Percentiles rank a stretch among this genome's conserved stretches.
phyloP scores from a whole-genome alignment of 352 stramenopile genomes.

The Blastocystis hominis region DNA sequence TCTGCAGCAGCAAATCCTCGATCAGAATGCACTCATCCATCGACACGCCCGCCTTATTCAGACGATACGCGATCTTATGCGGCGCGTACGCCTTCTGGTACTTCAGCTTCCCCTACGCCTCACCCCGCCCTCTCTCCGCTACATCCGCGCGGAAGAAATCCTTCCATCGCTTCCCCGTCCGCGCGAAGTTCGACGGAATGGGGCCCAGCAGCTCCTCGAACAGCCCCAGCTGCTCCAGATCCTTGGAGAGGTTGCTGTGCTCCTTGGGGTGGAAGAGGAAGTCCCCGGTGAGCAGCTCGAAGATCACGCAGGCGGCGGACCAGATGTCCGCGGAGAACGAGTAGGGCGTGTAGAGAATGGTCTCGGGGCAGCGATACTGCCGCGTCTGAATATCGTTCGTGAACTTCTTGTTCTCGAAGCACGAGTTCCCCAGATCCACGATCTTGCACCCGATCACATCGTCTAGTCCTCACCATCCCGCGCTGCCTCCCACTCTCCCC shows the following conservation, averaged over 20 bases:
- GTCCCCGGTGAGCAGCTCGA: slow-evolving; percentile 97
- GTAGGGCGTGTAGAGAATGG: slow-evolving; percentile 88
- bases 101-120: slow-evolving; percentile 85
- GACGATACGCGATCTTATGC: slow-evolving; percentile 76
- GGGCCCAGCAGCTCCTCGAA: slow-evolving; percentile 94
- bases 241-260: slow-evolving; percentile 71
- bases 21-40: slow-evolving; percentile 75
- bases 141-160: slow-evolving; percentile 84
- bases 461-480: slow-evolving; percentile 51
- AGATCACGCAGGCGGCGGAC: slow-evolving; percentile 92
- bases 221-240: slow-evolving; percentile 93
- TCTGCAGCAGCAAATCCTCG: slow-evolving; percentile 82
- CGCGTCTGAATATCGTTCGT: slow-evolving; percentile 98
- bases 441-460: slow-evolving; percentile 73
- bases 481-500: not conserved
- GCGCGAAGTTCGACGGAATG: slow-evolving; percentile 81
- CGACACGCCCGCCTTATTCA: slow-evolving; percentile 87
- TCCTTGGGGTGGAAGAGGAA: slow-evolving; percentile 93
- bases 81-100: slow-evolving; percentile 95
- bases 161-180: slow-evolving; percentile 78
- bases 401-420: slow-evolving; percentile 96
- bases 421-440: slow-evolving; percentile 98
- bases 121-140: not conserved
- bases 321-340: slow-evolving; percentile 97
- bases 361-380: slow-evolving; percentile 96